Conservation (phyloP, 768 basidiomycete species). For the Collybiopsis luxurians region DNA sequence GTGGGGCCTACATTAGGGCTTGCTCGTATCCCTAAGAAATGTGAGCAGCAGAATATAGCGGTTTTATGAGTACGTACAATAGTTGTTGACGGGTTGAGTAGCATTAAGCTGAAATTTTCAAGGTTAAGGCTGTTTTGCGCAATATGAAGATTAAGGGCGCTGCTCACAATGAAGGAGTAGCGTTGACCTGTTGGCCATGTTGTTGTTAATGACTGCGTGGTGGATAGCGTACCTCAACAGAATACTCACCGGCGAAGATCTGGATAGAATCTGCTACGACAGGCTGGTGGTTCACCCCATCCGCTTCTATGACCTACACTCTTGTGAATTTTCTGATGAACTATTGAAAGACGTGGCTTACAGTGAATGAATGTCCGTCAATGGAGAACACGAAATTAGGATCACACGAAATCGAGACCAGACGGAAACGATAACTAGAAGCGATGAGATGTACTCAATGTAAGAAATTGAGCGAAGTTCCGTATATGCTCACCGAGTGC, state of each 20-base stretch:
- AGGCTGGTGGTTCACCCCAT: slow-evolving; percentile 28
- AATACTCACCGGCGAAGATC: slow-evolving; percentile 11
- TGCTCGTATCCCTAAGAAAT: slow-evolving; percentile 26
- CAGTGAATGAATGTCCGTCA: slow-evolving; percentile 25
- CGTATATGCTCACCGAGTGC: background rate
- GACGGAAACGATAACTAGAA: slow-evolving; percentile 28
- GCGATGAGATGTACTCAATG: slow-evolving; percentile 9
- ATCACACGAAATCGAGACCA: slow-evolving; percentile 25
- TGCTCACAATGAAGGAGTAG: slow-evolving; percentile 13
- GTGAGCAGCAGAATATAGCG: slow-evolving; percentile 3
- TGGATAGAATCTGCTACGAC: slow-evolving; percentile 15
- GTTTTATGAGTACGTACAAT: slow-evolving; percentile 19
- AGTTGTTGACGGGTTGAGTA: slow-evolving; percentile 27
- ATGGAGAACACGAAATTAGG: slow-evolving; percentile 25
- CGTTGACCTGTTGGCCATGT: slow-evolving; percentile 14
- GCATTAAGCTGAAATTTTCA: slow-evolving; percentile 13
- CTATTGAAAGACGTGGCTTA: too few relatives aligned
- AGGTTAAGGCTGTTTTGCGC: background rate
- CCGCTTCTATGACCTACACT: slow-evolving; percentile 9
- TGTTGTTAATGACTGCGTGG: background rate
- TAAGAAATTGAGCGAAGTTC: background rate
- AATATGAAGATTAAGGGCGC: background rate
- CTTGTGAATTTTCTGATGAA: too few relatives aligned
- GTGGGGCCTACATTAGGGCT: slow-evolving; percentile 11
- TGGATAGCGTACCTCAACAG: background rate